Conservation (phyloP, 306 rosid genomes). For the Rosa multiflora region DNA sequence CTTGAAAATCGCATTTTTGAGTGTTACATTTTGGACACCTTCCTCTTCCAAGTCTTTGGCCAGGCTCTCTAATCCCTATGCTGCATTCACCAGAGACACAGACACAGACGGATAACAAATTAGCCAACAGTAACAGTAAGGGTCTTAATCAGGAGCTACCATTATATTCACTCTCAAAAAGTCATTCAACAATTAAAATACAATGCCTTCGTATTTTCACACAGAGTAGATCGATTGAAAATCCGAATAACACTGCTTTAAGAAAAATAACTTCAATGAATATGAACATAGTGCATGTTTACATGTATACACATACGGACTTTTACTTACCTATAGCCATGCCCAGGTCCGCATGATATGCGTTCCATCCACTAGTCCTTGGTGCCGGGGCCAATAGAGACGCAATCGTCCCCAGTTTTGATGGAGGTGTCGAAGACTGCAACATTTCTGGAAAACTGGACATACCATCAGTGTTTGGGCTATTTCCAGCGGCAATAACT, state of each 20-base stretch:
- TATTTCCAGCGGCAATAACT: background rate
- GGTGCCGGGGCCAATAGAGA: conserved; percentile 33
- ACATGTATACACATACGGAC: background rate
- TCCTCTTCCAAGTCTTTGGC: conserved; percentile 30
- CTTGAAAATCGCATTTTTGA: conserved; percentile 3
- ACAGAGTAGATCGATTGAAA: too few relatives aligned
- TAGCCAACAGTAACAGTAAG: background rate
- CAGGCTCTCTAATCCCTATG: conserved; percentile 26
- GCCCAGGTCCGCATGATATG: conserved; percentile 28
- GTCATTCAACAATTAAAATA: too few relatives aligned
- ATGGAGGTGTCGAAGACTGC: conserved; percentile 17
- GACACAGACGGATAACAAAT: conserved; percentile 28
- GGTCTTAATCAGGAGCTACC: too few relatives aligned
- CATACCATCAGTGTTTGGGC: conserved; percentile 34
- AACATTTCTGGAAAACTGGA: conserved; percentile 19
- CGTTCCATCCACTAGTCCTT: conserved; percentile 26
- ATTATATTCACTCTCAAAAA: too few relatives aligned
- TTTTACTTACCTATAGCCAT: conserved; percentile 18
- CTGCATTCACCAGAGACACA: background rate
- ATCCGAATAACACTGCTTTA: background rate
- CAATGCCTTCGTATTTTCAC: background rate
- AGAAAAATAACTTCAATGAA: background rate
- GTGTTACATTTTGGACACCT: conserved; percentile 25
- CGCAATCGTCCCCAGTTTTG: conserved; percentile 28
- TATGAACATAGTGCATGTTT: background rate